phyloP scores from a whole-genome alignment of 2,329 filamentous ascomycete species.

The Alternaria sp. region DNA sequence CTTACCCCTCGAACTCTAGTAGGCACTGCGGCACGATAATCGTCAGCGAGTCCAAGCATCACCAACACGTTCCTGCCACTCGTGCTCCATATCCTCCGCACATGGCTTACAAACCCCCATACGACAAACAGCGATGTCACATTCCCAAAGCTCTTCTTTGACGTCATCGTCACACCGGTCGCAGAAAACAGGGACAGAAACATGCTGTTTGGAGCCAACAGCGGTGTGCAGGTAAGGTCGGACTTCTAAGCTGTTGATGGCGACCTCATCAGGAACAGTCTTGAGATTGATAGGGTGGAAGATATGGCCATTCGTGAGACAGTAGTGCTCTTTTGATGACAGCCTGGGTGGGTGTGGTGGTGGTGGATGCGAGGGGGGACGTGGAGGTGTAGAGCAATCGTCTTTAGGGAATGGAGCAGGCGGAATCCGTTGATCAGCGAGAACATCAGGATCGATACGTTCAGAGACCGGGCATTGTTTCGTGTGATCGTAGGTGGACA shows the following conservation, averaged over 20 bases:
- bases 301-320: constrained; percentile 32
- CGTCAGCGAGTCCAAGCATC: constrained; percentile 3
- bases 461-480: constrained; percentile 30
- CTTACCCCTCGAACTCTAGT: neutral
- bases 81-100: constrained; percentile 28
- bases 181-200: constrained; percentile 30
- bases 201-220: constrained; percentile 23
- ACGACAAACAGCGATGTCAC: constrained; percentile 30
- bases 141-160: constrained; percentile 30
- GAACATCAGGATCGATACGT: constrained; percentile 27
- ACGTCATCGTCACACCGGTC: constrained; percentile 29
- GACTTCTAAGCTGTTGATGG: constrained; percentile 28
- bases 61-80: constrained; percentile 23
- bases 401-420: constrained; percentile 33
- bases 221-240: constrained; percentile 24
- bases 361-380: neutral
- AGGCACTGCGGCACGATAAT: rapidly evolving
- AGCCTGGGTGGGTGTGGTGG: constrained; percentile 12
- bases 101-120: constrained; percentile 29
- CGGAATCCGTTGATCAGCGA: constrained; percentile 30
- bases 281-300: constrained; percentile 30
- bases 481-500: constrained; percentile 22
- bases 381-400: constrained; percentile 5
- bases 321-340: constrained; percentile 28
- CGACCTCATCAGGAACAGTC: constrained; percentile 23